Evolutionary conservation across 106 monocot species (phyloP).

Genomic region (Triglochin maritima): DNA sequence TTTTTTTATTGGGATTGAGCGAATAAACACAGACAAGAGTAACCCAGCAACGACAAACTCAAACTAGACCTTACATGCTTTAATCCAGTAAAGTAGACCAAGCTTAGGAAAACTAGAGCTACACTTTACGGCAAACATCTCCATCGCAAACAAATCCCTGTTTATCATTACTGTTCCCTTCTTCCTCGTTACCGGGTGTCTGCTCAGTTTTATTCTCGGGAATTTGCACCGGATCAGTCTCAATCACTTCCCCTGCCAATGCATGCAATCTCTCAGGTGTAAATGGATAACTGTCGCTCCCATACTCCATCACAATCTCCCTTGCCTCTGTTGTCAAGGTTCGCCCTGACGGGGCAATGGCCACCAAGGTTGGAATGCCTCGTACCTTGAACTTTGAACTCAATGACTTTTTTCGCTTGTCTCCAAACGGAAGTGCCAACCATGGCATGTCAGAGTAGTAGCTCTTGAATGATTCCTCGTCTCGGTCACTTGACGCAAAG

Average conservation of each 20-base stretch:
- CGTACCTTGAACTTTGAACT: slow-evolving; percentile 42
- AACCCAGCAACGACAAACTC: too few relatives aligned
- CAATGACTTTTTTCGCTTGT: slow-evolving; percentile 31
- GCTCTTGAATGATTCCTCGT: slow-evolving; percentile 41
- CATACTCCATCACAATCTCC: slow-evolving; percentile 28
- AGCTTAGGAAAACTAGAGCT: not conserved
- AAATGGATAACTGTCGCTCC: slow-evolving; percentile 37
- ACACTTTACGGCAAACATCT: slow-evolving; percentile 2
- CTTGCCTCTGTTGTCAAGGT: slow-evolving; percentile 49
- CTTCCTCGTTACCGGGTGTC: not conserved
- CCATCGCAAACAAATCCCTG: not conserved
- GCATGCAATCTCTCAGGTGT: slow-evolving; percentile 3
- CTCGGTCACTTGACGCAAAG: slow-evolving; percentile 45
- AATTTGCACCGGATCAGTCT: too few relatives aligned
- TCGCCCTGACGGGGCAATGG: slow-evolving; percentile 32
- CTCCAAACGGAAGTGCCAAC: slow-evolving; percentile 50
- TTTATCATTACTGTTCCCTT: not conserved
- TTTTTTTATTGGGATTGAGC: too few relatives aligned
- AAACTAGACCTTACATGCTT: not conserved
- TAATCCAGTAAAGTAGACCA: not conserved
- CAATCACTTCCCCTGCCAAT: not conserved
- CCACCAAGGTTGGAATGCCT: slow-evolving; percentile 59
- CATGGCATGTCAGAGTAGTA: slow-evolving; percentile 64
- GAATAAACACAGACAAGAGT: too few relatives aligned
- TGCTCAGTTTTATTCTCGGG: not conserved